Evolutionary conservation across 2,329 filamentous ascomycete species (phyloP).

Genomic region (Laburnicola sp.): DNA sequence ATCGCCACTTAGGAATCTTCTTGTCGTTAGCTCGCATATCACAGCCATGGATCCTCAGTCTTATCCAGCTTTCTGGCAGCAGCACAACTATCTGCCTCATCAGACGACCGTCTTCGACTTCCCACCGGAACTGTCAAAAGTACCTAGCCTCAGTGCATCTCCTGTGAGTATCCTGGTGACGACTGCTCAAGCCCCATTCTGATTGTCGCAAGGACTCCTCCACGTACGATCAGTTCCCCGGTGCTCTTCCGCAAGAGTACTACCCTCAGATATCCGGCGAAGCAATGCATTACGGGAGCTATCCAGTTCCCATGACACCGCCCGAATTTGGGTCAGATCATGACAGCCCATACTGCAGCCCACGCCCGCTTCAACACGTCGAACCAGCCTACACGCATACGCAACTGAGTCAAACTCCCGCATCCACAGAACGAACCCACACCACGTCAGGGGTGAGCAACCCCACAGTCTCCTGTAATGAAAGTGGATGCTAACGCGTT

Average conservation of each 20-base stretch:
- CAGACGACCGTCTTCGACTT: slow-evolving; percentile 40
- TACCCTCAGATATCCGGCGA: slow-evolving; percentile 41
- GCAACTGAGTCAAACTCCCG: slow-evolving; percentile 19
- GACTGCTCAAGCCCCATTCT: slow-evolving; percentile 2
- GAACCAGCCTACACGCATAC: slow-evolving; percentile 25
- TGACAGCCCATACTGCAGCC: slow-evolving; percentile 46
- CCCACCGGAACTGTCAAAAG: slow-evolving; percentile 40
- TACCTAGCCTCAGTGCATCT: slow-evolving; percentile 45
- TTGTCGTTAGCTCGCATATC: slow-evolving; percentile 8
- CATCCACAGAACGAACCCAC: slow-evolving; percentile 38
- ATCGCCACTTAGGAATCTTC: slow-evolving; percentile 12
- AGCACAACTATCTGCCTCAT: slow-evolving; percentile 36
- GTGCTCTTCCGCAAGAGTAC: slow-evolving; percentile 36
- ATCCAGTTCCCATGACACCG: slow-evolving; percentile 45
- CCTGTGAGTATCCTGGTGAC: slow-evolving; percentile 36
- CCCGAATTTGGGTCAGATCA: slow-evolving; percentile 47
- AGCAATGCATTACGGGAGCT: slow-evolving; percentile 36
- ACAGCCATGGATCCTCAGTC: slow-evolving; percentile 42
- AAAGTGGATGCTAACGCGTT: slow-evolving; percentile 12
- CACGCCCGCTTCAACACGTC: slow-evolving; percentile 30
- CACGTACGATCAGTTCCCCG: slow-evolving; percentile 43
- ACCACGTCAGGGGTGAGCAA: slow-evolving; percentile 45
- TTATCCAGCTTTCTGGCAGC: slow-evolving; percentile 44
- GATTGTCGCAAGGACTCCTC: slow-evolving; percentile 35
- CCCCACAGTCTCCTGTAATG: background rate